Evolutionary conservation across 257 asterid genomes (phyloP).

Genomic region (Penstemon davidsonii): DNA sequence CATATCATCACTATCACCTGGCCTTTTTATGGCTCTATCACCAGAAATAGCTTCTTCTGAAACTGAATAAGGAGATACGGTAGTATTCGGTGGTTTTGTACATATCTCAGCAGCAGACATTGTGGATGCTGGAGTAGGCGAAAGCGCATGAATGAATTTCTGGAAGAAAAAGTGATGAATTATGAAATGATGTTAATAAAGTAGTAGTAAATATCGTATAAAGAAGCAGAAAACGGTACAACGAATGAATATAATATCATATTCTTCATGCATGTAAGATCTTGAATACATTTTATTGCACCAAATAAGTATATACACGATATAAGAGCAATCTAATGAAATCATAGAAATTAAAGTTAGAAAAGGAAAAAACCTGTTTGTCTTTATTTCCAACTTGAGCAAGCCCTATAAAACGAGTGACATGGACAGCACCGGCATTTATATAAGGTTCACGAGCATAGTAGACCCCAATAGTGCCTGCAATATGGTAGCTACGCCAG

Average conservation of each 20-base stretch:
- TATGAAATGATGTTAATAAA: conserved; percentile 6
- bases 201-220: conserved; percentile 5
- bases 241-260: conserved; percentile 1
- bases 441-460: conserved; percentile 90
- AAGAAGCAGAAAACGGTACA: conserved; percentile 15
- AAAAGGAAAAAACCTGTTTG: conserved; percentile 64
- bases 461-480: conserved; percentile 73
- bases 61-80: conserved; percentile 65
- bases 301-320: conserved; percentile 11
- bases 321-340: conserved; percentile 12
- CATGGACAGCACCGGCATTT: conserved; percentile 68
- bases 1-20: conserved; percentile 59
- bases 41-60: conserved; percentile 38
- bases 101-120: conserved; percentile 77
- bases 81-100: conserved; percentile 71
- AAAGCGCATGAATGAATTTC: conserved; percentile 96
- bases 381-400: conserved; percentile 94
- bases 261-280: conserved; percentile 20
- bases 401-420: conserved; percentile 93
- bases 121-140: conserved; percentile 86
- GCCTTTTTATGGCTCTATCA: conserved; percentile 53
- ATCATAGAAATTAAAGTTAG: conserved; percentile 1
- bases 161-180: conserved; percentile 37
- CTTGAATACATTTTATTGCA: conserved; percentile 21
- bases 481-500: conserved; percentile 77